phyloP scores from a whole-genome alignment of 1,139 yeast species.

The Blastobotrys indianensis region DNA sequence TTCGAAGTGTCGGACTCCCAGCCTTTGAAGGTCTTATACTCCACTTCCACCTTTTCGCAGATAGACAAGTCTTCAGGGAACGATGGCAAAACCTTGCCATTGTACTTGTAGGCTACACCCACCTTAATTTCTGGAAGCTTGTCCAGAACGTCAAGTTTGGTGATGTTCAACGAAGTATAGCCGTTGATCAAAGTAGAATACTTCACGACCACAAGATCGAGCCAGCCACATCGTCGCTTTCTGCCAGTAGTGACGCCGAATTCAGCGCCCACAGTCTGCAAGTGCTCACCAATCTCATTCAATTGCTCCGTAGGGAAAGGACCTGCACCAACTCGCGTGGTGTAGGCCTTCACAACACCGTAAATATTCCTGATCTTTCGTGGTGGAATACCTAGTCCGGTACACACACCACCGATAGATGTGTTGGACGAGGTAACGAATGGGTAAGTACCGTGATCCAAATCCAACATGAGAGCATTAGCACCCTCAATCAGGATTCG shows the following conservation, averaged over 20 bases:
- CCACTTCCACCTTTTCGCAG: conserved; percentile 84
- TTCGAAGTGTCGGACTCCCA: conserved; percentile 85
- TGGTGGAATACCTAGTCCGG: conserved; percentile 96
- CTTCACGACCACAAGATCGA: conserved; percentile 88
- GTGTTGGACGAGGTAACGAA: conserved; percentile 94
- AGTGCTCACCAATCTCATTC: conserved; percentile 76
- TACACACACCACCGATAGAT: conserved; percentile 95
- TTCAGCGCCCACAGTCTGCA: conserved; percentile 91
- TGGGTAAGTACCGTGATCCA: conserved; percentile 98
- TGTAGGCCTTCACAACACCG: conserved; percentile 98
- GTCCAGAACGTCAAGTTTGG: conserved; percentile 93
- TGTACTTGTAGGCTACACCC: conserved; percentile 71
- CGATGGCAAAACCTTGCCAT: conserved; percentile 65
- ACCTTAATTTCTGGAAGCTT: conserved; percentile 80
- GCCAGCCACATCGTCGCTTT: conserved; percentile 99
- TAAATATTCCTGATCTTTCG: conserved; percentile 67
- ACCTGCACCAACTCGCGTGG: conserved; percentile 98
- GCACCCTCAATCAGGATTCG: conserved; percentile 96
- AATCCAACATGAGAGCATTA: conserved; percentile 94
- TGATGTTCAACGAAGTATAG: conserved; percentile 87
- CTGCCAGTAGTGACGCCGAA: conserved; percentile 98
- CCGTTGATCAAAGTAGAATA: conserved; percentile 91
- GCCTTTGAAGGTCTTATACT: conserved; percentile 85
- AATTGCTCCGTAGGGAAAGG: conserved; percentile 98
- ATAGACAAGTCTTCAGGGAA: conserved; percentile 90